Evolutionary conservation across 805 yeast genomes (phyloP).

Genomic region (Suhomyces faveliae): DNA sequence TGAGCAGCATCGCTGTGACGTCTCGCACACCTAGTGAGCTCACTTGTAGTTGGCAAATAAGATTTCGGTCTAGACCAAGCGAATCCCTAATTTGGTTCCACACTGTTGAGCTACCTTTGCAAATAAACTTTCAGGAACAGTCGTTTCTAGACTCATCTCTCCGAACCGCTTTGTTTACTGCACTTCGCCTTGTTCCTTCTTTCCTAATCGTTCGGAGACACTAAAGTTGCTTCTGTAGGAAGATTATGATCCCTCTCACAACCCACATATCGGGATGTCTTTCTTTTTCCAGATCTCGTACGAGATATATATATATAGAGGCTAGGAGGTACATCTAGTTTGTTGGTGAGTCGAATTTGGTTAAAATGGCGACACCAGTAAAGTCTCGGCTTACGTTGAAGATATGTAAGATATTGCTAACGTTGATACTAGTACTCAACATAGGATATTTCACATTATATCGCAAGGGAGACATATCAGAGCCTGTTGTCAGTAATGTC

Average conservation of each 20-base stretch:
- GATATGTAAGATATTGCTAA: neutral
- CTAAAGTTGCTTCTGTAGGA: neutral
- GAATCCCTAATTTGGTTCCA: no score
- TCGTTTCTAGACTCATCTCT: neutral
- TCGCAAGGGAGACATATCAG: neutral
- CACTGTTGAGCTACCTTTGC: no score
- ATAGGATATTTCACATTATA: conserved; percentile 1
- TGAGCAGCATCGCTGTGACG: neutral
- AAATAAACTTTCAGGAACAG: neutral
- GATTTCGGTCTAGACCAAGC: no score
- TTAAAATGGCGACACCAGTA: neutral
- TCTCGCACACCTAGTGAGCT: neutral
- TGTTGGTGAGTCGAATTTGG: neutral
- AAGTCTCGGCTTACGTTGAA: neutral
- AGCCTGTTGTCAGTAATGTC: neutral
- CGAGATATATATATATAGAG: neutral
- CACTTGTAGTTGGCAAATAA: neutral
- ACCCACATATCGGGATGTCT: neutral
- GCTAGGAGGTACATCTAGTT: neutral
- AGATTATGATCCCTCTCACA: neutral
- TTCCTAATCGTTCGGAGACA: neutral
- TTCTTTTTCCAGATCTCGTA: neutral
- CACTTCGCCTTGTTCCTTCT: neutral
- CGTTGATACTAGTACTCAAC: conserved; percentile 4
- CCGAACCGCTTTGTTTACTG: neutral